Evolutionary conservation across 2,329 filamentous ascomycete species (phyloP), one percentile per base, ranked within the genome.

Genomic region (Fusarium pseudonygamai): DNA sequence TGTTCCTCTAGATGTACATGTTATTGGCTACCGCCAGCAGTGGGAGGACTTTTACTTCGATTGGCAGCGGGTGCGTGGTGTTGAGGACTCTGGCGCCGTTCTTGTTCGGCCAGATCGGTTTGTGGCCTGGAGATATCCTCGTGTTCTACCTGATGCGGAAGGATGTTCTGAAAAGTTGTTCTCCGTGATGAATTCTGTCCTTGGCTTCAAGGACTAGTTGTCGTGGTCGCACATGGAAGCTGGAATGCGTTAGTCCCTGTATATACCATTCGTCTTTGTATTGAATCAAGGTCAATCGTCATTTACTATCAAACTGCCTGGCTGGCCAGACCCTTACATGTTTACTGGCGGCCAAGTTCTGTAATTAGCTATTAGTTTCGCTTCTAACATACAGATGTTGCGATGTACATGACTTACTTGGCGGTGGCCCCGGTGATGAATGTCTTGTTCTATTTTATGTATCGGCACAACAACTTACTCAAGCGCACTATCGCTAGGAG

Each of bases 291-390:
- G 11, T 22, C 0, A 3, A 28, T 13, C 0, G 6, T 22, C 9
- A 3, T 28, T 9, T 15, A 11, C 26, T 15, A 15, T 28, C 12
- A 28, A 7, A 0, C 13, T 46, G 11, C 2, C n/a, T 12, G 16
- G 1, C 10, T 45, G 0, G 7, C n/a, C 16, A 20, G 4, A 3
- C 24, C 12, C 10, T 45, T 26, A 12, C 0, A 26, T 8, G 24
- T 14, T 8, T 28, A 46, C 24, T 9, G 0, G 7, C 6, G n/a
- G 20, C 10, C 6, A 18, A 15, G 8, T 8, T 43, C 16, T 24
- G 4, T 12, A 8, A 4, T 12, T 24, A 24, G 15, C 4, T n/a
- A 40, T 13, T 42, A 16, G 42, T 18, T 5, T 11, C n/a, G 15
- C n/a, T 43, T 7, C 34, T 8, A 16, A 36, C 16, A 16, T 15